Evolutionary conservation across 2,329 filamentous ascomycete species (phyloP).

Genomic region (Drechslera avenae): DNA sequence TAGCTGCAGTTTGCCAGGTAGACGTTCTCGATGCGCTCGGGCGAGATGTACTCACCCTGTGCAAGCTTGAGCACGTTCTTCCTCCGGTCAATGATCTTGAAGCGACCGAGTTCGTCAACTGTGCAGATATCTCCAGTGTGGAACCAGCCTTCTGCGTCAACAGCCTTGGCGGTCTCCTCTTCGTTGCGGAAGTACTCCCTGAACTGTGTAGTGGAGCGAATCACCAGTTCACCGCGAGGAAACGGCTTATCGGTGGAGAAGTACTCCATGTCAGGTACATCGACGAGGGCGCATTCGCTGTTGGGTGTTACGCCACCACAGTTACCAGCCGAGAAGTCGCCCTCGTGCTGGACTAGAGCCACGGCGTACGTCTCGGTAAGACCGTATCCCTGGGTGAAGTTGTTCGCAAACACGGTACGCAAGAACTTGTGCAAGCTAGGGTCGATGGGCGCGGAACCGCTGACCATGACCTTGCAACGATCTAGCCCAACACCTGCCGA

Average conservation of each 20-base stretch:
- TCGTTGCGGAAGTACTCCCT: constrained; percentile 87
- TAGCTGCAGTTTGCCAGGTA: constrained; percentile 82
- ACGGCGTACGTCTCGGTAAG: constrained; percentile 92
- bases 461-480: constrained; percentile 73
- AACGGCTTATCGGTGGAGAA: constrained; percentile 82
- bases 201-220: constrained; percentile 83
- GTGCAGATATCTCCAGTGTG: constrained; percentile 90
- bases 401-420: constrained; percentile 77
- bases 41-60: constrained; percentile 97
- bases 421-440: constrained; percentile 88
- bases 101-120: constrained; percentile 82
- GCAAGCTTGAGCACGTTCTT: constrained; percentile 99
- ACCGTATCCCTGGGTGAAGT: constrained; percentile 87
- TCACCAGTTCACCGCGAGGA: constrained; percentile 85
- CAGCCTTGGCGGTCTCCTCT: constrained; percentile 80
- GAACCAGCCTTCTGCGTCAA: constrained; percentile 95
- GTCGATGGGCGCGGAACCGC: constrained; percentile 89
- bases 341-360: constrained; percentile 68
- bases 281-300: constrained; percentile 78
- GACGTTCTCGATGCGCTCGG: constrained; percentile 95
- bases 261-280: constrained; percentile 95
- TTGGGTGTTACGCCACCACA: constrained; percentile 74
- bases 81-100: constrained; percentile 92
- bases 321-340: constrained; percentile 78
- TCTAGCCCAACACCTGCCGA: constrained; percentile 81